phyloP scores from a whole-genome alignment of 306 rosid genomes.

The Echinosophora koreensis region DNA sequence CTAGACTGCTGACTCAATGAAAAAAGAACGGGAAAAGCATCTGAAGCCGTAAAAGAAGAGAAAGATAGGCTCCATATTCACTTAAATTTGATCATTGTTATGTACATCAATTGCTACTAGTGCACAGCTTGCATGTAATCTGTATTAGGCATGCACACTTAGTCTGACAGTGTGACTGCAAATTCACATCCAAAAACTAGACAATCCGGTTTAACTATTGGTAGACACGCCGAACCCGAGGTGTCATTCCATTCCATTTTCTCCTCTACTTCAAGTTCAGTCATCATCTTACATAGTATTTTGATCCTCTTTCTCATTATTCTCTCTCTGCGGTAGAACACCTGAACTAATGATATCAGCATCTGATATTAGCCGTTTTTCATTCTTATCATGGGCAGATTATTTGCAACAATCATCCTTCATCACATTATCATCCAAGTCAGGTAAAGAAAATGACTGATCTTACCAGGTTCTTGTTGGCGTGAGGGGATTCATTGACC shows the following conservation, averaged over 20 bases:
- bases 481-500: constrained; percentile 59
- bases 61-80: constrained; percentile 20
- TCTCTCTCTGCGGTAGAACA: constrained; percentile 38
- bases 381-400: constrained; percentile 49
- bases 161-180: constrained; percentile 19
- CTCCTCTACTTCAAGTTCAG: not conserved
- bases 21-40: constrained; percentile 16
- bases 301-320: constrained; percentile 29
- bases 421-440: constrained; percentile 59
- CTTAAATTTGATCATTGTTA: constrained; percentile 25
- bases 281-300: constrained; percentile 19
- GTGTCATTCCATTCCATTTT: not conserved
- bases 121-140: not conserved
- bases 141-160: constrained; percentile 14
- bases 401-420: constrained; percentile 55
- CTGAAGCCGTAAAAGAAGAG: not conserved
- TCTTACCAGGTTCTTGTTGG: constrained; percentile 60
- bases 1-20: not conserved
- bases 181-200: constrained; percentile 10
- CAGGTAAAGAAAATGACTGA: constrained; percentile 72
- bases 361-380: constrained; percentile 53
- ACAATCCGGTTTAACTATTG: not conserved
- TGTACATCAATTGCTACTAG: constrained; percentile 29
- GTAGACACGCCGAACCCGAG: not conserved
- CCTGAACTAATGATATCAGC: constrained; percentile 38